These are phyloP conservation scores for Ophiocordyceps robertsii DNA, from an alignment of 2,329 filamentous ascomycete species.

Conservation along the genomic window DNA sequence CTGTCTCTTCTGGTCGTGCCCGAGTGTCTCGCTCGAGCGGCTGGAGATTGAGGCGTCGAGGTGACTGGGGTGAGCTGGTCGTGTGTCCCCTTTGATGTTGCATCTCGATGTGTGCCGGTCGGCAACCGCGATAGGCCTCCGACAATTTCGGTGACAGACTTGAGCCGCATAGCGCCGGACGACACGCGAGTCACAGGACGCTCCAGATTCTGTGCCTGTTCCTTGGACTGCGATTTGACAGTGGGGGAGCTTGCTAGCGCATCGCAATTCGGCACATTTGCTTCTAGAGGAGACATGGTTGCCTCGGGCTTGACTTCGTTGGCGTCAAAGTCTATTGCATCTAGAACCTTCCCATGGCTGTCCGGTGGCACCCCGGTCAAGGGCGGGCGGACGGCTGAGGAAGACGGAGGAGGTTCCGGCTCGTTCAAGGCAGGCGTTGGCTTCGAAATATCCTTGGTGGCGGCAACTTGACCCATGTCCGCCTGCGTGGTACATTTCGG, in stretches of 20 bases:
- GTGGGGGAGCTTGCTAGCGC: slow-evolving; percentile 5
- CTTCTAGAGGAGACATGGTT: background rate
- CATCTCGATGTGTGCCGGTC: slow-evolving; percentile 19
- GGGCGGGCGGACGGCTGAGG: background rate
- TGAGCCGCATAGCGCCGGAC: slow-evolving; percentile 56
- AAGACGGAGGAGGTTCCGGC: background rate
- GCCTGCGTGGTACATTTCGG: slow-evolving; percentile 1
- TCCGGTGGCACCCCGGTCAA: slow-evolving; percentile 19
- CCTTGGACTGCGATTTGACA: slow-evolving; percentile 4
- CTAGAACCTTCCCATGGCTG: slow-evolving; percentile 17
- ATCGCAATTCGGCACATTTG: slow-evolving; percentile 1
- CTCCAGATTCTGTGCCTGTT: slow-evolving; percentile 14
- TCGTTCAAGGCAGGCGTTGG: background rate
- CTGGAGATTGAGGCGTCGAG: slow-evolving; percentile 29
- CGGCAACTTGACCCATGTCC: background rate
- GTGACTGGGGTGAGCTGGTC: slow-evolving; percentile 27
- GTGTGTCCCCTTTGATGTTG: slow-evolving; percentile 13
- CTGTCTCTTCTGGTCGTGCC: slow-evolving; percentile 35
- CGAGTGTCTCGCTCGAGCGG: slow-evolving; percentile 13
- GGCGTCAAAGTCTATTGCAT: slow-evolving; percentile 21
- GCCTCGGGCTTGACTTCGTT: slow-evolving; percentile 10
- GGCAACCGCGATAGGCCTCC: slow-evolving; percentile 36
- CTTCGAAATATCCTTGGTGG: background rate
- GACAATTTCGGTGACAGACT: slow-evolving; percentile 61
- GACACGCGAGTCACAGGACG: slow-evolving; percentile 57